Evolutionary conservation across 1,139 yeast genomes (phyloP).

Genomic region (Entelexis paramagnoliae): DNA sequence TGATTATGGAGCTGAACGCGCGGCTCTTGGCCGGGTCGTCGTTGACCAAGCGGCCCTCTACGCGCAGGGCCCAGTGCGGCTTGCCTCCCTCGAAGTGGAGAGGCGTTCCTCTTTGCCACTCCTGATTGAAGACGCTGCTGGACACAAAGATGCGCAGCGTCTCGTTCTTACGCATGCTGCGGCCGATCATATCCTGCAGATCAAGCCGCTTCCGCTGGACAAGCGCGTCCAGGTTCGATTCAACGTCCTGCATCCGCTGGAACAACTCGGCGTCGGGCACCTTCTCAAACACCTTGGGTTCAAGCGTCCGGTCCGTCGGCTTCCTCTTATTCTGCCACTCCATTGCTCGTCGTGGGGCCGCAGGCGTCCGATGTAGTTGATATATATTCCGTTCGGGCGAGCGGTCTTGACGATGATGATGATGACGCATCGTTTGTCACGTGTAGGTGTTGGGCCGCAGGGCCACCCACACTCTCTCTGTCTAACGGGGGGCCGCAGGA

Average conservation of each 20-base stretch:
- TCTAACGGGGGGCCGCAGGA: too few species aligned
- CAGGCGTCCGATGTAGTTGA: not conserved
- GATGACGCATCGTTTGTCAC: not conserved
- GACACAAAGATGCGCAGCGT: constrained; percentile 72
- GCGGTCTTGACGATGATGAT: not conserved
- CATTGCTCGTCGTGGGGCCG: constrained; percentile 8
- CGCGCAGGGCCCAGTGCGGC: constrained; percentile 72
- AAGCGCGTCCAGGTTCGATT: constrained; percentile 66
- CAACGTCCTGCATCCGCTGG: constrained; percentile 64
- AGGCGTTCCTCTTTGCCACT: constrained; percentile 56
- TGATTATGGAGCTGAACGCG: constrained; percentile 69
- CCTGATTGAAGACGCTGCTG: constrained; percentile 74
- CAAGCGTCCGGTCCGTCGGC: constrained; percentile 66
- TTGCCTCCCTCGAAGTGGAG: constrained; percentile 10
- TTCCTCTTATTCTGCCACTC: constrained; percentile 33
- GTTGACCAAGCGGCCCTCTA: constrained; percentile 71
- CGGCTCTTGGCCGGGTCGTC: constrained; percentile 37
- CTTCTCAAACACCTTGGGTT: constrained; percentile 47
- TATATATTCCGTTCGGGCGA: not conserved
- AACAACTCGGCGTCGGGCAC: constrained; percentile 69
- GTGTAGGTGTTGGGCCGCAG: too few species aligned
- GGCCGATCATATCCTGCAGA: constrained; percentile 55
- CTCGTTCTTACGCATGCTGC: constrained; percentile 38
- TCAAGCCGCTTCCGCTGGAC: constrained; percentile 77
- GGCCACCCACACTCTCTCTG: too few species aligned